Evolutionary conservation across 116 monocot genomes (phyloP), one percentile per base, ranked within the genome.

Genomic region (Dioscorea cayenensis): DNA sequence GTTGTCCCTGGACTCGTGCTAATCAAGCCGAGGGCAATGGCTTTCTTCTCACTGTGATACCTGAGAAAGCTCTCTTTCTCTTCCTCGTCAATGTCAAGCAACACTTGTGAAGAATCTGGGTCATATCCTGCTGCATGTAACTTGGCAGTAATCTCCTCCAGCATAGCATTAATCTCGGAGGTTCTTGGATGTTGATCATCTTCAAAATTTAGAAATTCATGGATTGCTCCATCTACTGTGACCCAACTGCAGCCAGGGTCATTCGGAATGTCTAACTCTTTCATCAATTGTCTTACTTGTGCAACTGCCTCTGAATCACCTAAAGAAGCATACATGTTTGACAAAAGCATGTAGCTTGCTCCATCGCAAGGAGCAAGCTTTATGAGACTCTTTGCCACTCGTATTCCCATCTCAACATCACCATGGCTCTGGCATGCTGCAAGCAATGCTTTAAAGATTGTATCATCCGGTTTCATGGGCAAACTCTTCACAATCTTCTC

Each of bases 221-320:
- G 84, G 21, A 76, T 71, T 22, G 27, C 71, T 17, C 85, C 82
- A 51, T 83, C 32, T 14, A 85, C n/a, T 14, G 72, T 84, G 25
- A 90, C 90, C 83, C 87, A 94, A 76, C 87, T 90, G 63, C 83
- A 77, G n/a, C 94, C 90, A n/a, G 90, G 87, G 63, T 83, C 81
- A 71, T 94, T 94, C 63, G 67, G 72, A 16, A 88, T 78, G 36
- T 82, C 77, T 36, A 74, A 61, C n/a, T 85, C 80, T 74, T 86
- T 94, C 94, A 94, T 90, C 75, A 65, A 85, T 14, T 87, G n/a
- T 64, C 94, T 90, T 66, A 88, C 73, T 51, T 76, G 76, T 6
- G 84, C 74, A 18, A 90, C 83, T 18, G 49, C 62, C 48, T 90
- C 79, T 90, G 90, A 94, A 21, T 87, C 67, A 0, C 77, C 84